Conservation (phyloP, 306 rosid genomes). For the Pterocarpus macrocarpus region DNA sequence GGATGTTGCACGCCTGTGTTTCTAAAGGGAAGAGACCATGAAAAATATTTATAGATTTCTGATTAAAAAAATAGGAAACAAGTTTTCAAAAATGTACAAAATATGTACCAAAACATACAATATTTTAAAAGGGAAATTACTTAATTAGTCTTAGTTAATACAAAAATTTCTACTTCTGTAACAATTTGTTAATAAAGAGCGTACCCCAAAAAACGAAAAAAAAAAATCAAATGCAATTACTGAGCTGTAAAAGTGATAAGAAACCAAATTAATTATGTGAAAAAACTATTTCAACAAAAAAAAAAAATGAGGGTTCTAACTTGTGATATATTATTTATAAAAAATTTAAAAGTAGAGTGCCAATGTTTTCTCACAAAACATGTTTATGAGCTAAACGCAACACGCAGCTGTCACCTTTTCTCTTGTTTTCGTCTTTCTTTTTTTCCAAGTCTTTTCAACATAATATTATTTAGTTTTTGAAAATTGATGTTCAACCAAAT, state of each 20-base stretch:
- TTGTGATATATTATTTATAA: background rate
- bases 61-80: too few species aligned
- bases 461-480: background rate
- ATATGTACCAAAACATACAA: background rate
- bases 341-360: background rate
- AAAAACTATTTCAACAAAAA: background rate
- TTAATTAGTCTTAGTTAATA: background rate
- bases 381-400: background rate
- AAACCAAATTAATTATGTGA: background rate
- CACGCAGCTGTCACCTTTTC: background rate
- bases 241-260: too few species aligned
- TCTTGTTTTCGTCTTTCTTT: background rate
- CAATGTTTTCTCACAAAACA: background rate
- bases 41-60: too few species aligned
- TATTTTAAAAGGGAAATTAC: background rate
- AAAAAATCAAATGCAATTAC: background rate
- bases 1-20: background rate
- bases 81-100: too few species aligned
- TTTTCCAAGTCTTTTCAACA: background rate
- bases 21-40: background rate
- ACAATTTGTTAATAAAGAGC: too few species aligned
- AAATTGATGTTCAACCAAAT: conserved; percentile 28
- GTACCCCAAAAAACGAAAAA: background rate
- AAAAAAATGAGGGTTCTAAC: background rate
- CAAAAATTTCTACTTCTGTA: background rate